Conservation (phyloP, 1,284 basidiomycete species). For the Bjerkandera adusta region DNA sequence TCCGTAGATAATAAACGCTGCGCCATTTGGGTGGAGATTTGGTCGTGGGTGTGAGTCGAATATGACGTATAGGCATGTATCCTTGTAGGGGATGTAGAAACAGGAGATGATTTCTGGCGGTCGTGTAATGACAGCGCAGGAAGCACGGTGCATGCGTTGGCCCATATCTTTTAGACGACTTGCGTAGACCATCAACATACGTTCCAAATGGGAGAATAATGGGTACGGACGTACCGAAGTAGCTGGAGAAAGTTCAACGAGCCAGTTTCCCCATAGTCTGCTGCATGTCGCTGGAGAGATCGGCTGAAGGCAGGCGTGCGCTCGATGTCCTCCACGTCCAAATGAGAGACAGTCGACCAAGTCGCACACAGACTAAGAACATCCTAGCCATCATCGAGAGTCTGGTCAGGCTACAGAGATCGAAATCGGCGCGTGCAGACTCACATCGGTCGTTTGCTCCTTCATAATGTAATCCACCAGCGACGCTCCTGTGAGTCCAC, state of each 20-base stretch:
- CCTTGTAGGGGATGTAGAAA: conserved; percentile 40
- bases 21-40: conserved; percentile 45
- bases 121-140: conserved; percentile 52
- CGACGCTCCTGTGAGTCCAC: background rate
- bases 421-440: background rate
- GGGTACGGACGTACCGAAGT: conserved; percentile 46
- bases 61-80: conserved; percentile 42
- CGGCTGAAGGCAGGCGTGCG: conserved; percentile 33
- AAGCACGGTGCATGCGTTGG: conserved; percentile 34
- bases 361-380: conserved; percentile 20
- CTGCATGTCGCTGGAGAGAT: conserved; percentile 36
- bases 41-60: conserved; percentile 61
- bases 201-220: background rate
- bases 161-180: conserved; percentile 18
- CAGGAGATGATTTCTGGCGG: conserved; percentile 65
- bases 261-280: conserved; percentile 38
- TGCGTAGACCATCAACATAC: conserved; percentile 31
- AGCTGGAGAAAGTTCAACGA: conserved; percentile 39
- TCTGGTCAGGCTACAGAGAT: background rate
- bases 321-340: conserved; percentile 49
- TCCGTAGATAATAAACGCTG: conserved; percentile 49
- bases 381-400: conserved; percentile 10
- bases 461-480: background rate
- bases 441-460: background rate
- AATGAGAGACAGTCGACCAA: conserved; percentile 52